A percentile compares a stretch with the other conserved stretches of the same genome.
These are phyloP conservation scores for Pseudocercospora eumusae DNA, from an alignment of 2,329 filamentous ascomycete genomes.

Conservation along the genomic window DNA sequence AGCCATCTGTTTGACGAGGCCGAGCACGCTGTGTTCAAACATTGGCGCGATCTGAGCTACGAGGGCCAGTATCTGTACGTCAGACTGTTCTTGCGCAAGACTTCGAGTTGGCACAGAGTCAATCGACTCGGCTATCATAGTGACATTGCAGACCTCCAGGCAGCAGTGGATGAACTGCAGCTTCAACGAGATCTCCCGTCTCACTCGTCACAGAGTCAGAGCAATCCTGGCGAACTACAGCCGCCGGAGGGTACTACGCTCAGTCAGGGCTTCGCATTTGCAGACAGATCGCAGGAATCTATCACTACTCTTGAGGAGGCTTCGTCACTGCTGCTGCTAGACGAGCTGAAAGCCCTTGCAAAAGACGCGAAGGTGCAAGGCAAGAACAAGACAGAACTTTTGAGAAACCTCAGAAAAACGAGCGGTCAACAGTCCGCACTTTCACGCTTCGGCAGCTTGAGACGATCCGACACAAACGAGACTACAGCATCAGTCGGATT, in stretches of 20 bases:
- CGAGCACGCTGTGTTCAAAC: slow-evolving; percentile 73
- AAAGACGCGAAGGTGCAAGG: slow-evolving; percentile 86
- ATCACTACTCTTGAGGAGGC: slow-evolving; percentile 83
- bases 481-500: slow-evolving; percentile 53
- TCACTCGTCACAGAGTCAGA: slow-evolving; percentile 40
- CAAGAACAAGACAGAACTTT: slow-evolving; percentile 80
- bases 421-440: slow-evolving; percentile 76
- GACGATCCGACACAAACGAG: slow-evolving; percentile 62
- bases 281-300: slow-evolving; percentile 70
- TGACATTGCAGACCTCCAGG: slow-evolving; percentile 74
- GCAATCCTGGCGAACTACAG: slow-evolving; percentile 53
- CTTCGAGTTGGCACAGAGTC: slow-evolving; percentile 85
- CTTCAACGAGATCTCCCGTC: slow-evolving; percentile 56
- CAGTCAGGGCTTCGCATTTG: slow-evolving; percentile 68
- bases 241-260: slow-evolving; percentile 53
- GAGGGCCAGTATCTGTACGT: slow-evolving; percentile 95
- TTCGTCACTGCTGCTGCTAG: slow-evolving; percentile 75
- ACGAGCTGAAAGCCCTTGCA: slow-evolving; percentile 81
- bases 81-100: slow-evolving; percentile 87
- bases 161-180: slow-evolving; percentile 68
- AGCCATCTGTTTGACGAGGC: slow-evolving; percentile 79
- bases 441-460: slow-evolving; percentile 64
- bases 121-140: slow-evolving; percentile 75
- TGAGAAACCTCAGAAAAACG: slow-evolving; percentile 70
- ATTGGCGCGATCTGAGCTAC: slow-evolving; percentile 74